Evolutionary conservation across 2,329 filamentous ascomycete genomes (phyloP).

Genomic region (Blastomyces parvus): DNA sequence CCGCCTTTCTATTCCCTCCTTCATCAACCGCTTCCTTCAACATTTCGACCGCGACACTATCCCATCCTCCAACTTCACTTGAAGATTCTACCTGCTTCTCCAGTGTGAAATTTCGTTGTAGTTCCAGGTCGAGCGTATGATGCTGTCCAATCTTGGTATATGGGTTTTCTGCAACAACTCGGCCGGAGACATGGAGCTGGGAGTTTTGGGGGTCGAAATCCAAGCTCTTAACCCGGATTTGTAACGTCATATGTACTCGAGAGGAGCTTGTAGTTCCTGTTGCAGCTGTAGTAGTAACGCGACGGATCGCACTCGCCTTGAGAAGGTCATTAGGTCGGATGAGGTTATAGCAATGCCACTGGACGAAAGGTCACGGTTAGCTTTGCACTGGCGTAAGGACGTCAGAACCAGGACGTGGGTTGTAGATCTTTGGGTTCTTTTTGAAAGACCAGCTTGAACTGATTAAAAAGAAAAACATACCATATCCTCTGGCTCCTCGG

Average conservation of each 20-base stretch:
- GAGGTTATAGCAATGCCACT: constrained; percentile 70
- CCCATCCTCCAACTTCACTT: constrained; percentile 57
- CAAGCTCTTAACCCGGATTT: constrained; percentile 54
- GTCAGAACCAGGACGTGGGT: background rate
- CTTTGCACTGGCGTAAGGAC: background rate
- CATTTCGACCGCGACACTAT: constrained; percentile 71
- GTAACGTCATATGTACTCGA: constrained; percentile 55
- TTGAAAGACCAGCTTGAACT: background rate
- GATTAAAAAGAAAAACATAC: constrained; percentile 32
- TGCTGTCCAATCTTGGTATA: constrained; percentile 57
- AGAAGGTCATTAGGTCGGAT: constrained; percentile 57
- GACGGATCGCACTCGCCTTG: constrained; percentile 56
- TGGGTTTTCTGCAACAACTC: constrained; percentile 56
- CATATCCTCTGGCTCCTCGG: constrained; percentile 69
- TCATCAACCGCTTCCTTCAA: constrained; percentile 70
- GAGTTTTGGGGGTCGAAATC: constrained; percentile 62
- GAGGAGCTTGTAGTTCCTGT: constrained; percentile 53
- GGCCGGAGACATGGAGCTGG: constrained; percentile 59
- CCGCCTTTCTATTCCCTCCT: constrained; percentile 58
- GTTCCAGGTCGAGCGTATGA: constrained; percentile 72
- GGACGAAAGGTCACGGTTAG: constrained; percentile 7
- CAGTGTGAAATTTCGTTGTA: constrained; percentile 77
- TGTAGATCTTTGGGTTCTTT: background rate
- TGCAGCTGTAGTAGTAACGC: constrained; percentile 49
- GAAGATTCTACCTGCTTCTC: constrained; percentile 58